phyloP scores from a whole-genome alignment of 768 basidiomycete genomes.

The Tricholoma sp. region DNA sequence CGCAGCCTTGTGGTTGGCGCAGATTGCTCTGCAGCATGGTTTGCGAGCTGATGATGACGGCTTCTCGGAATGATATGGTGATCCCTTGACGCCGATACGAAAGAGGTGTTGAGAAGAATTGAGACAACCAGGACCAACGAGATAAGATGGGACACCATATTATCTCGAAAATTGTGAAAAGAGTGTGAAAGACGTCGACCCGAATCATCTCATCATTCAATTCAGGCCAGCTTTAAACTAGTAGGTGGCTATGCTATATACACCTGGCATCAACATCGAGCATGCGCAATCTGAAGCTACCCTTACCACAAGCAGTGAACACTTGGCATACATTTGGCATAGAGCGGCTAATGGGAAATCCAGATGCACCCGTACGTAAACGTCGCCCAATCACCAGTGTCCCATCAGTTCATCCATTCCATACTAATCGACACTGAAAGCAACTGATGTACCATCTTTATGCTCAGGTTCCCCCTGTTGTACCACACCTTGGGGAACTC shows the following conservation, averaged over 20 bases:
- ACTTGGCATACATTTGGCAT: no score
- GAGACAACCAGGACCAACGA: conserved; percentile 17
- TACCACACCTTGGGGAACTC: no score
- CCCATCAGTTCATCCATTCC: no score
- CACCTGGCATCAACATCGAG: no score
- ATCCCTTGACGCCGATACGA: conserved; percentile 10
- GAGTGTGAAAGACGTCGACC: conserved; percentile 6
- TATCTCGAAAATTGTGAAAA: conserved; percentile 3
- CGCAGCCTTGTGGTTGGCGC: conserved; percentile 1
- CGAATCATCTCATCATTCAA: background rate
- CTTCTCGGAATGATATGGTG: conserved; percentile 17
- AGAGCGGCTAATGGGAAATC: no score
- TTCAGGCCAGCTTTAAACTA: background rate
- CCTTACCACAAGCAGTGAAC: no score
- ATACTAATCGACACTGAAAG: no score
- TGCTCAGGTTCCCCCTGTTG: no score
- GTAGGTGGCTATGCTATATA: background rate
- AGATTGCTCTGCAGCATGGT: background rate
- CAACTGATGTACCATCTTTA: no score
- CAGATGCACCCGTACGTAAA: no score
- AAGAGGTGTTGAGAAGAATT: conserved; percentile 14
- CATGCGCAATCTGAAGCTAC: no score
- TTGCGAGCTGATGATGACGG: conserved; percentile 20
- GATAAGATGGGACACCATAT: conserved; percentile 20
- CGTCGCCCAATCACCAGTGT: no score